phyloP scores from a whole-genome alignment of 202 grass and related monocot genomes.

The Saccharum hybrid region DNA sequence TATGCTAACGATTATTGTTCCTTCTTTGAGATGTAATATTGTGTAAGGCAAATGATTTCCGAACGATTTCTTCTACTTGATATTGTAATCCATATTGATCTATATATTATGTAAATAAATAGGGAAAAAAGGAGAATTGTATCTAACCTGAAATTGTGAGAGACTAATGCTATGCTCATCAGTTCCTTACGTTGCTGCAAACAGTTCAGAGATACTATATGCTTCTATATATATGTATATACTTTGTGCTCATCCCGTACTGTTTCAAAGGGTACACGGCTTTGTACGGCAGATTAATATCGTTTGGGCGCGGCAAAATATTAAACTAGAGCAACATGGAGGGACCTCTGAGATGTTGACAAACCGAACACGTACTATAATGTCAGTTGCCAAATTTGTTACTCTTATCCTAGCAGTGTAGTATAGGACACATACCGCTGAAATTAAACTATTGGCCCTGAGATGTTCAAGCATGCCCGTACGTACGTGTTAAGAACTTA shows the following conservation, averaged over 20 bases:
- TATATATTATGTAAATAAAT: too few relatives aligned
- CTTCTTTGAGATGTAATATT: too few relatives aligned
- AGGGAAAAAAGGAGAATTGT: too few relatives aligned
- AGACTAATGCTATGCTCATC: too few relatives aligned
- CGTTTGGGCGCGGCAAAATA: background rate
- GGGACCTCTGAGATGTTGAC: constrained; percentile 7
- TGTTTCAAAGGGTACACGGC: background rate
- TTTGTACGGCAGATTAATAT: background rate
- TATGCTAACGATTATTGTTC: too few relatives aligned
- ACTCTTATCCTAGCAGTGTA: background rate
- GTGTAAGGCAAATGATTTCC: too few relatives aligned
- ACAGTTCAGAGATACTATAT: background rate
- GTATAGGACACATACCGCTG: background rate
- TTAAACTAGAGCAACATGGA: constrained; percentile 9
- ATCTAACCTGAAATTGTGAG: too few relatives aligned
- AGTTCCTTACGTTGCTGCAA: background rate
- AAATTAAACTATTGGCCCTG: background rate
- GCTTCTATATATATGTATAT: background rate
- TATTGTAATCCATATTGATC: too few relatives aligned
- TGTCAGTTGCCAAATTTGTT: background rate
- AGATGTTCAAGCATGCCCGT: background rate
- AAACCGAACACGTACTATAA: background rate
- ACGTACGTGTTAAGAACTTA: background rate
- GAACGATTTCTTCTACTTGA: too few relatives aligned
- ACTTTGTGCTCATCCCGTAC: background rate